Percentiles rank a stretch among this genome's conserved stretches.
These are phyloP conservation scores for Lyophyllum semitale DNA, from an alignment of 768 basidiomycete species.

Conservation along the genomic window DNA sequence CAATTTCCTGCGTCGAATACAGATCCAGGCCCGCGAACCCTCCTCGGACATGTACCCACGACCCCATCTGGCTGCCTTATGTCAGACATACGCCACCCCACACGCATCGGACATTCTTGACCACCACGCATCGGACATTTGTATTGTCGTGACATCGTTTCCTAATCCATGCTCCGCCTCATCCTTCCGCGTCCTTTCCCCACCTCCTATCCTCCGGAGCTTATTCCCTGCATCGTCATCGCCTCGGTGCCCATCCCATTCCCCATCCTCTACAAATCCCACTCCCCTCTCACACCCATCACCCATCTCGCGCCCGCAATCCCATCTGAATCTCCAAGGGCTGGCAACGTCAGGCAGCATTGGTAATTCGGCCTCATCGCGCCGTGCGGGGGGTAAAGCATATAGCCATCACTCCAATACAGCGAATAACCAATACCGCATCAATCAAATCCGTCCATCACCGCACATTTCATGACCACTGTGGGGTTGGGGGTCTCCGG, in stretches of 20 bases:
- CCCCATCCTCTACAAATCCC: not conserved
- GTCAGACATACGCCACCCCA: not conserved
- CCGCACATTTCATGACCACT: not conserved
- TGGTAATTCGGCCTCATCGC: not conserved
- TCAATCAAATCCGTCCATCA: not conserved
- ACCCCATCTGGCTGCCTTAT: conserved; percentile 1
- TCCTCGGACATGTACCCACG: not conserved
- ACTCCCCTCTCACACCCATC: not conserved
- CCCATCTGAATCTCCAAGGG: not conserved
- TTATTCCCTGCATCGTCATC: not conserved
- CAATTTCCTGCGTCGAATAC: not conserved
- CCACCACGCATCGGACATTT: not conserved
- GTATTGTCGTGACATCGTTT: no score
- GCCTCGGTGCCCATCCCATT: not conserved
- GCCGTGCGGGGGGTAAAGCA: not conserved
- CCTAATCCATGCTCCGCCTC: no score
- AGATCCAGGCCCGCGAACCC: not conserved
- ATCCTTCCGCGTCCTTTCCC: not conserved
- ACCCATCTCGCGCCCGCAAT: not conserved
- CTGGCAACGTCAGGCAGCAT: not conserved
- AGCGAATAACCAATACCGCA: conserved; percentile 6
- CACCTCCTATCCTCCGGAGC: not conserved
- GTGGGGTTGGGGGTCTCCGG: conserved; percentile 14
- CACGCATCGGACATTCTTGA: conserved; percentile 6
- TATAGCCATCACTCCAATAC: not conserved